Base-by-base conservation (phyloP, 2,329 filamentous ascomycete species). In the Grosmannia huntii region DNA sequence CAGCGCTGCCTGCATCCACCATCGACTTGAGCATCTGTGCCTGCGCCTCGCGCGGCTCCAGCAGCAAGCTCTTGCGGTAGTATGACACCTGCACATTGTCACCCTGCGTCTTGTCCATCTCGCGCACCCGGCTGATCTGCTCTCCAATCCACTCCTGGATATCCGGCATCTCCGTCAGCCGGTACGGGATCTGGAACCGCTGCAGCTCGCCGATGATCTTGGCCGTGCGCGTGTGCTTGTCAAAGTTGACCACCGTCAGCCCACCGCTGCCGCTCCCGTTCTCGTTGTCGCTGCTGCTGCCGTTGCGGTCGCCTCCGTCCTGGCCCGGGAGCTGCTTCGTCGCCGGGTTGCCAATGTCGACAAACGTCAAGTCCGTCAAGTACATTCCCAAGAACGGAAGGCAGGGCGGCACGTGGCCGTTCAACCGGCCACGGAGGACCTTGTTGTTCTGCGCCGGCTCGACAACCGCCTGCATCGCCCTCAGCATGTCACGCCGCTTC, bases 361-460 rank as follows among this genome's bases (percentile, higher is more conserved):
- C 87, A 71, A 99, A 97, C 0, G 91, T 96, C 44, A 99, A 77
- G 68, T 99, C 94, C 0, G 94, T 99, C 46, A 99, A 78, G 70
- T 96, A 97, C 73, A 95, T 95, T 62, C 94, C 94, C 3, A 99
- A 82, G 69, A 97, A 99, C 0, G 94, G 94, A 57, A 99, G 79
- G 68, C 94, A 99, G 5, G 94, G 92, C 1, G 91, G 89, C 0
- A 95, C 85, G 57, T 95, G 89, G 65, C 89, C 86, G 64, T 92
- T 85, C 3, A 99, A 82, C 51, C 88, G 85, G 59, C 86, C 83
- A 52, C 94, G 87, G 27, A 99, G 82, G 12, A 87, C 83, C 62
- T 90, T 88, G 73, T 96, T 92, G 74, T 99, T 99, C 68, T 90
- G 89, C 14, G 89, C 85, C 5, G 91, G 85, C 69, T 96, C 91